A percentile compares a stretch with the other conserved stretches of the same genome.
Evolutionary conservation across 768 basidiomycete species (phyloP).

Genomic region (Panellus pusillus): DNA sequence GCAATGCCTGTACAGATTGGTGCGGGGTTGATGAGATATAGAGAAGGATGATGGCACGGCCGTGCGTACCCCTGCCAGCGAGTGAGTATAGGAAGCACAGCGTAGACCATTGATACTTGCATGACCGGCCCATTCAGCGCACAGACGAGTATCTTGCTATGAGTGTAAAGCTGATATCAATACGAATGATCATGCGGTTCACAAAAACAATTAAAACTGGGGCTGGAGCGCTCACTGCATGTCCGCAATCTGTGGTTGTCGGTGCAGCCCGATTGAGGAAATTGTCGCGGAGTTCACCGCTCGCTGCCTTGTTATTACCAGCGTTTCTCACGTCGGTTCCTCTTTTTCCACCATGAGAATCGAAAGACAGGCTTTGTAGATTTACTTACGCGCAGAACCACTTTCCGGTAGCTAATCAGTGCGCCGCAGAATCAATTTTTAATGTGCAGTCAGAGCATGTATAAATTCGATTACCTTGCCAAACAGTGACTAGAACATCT

Average conservation of each 20-base stretch:
- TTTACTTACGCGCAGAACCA: constrained; percentile 72
- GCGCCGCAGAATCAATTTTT: too few species aligned
- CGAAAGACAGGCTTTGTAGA: not conserved
- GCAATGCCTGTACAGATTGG: constrained; percentile 50
- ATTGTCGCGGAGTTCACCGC: constrained; percentile 42
- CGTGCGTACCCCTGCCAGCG: constrained; percentile 42
- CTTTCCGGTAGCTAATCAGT: constrained; percentile 48
- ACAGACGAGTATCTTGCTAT: constrained; percentile 68
- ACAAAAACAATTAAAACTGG: too few species aligned
- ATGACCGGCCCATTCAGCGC: constrained; percentile 76
- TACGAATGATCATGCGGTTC: not conserved
- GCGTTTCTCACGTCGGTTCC: constrained; percentile 55
- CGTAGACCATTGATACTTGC: not conserved
- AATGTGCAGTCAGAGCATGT: not conserved
- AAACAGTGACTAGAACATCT: constrained; percentile 65
- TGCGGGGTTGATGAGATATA: not conserved
- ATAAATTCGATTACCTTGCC: constrained; percentile 61
- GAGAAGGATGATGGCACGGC: not conserved
- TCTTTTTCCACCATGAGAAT: not conserved
- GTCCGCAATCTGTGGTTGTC: constrained; percentile 59
- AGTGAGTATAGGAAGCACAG: not conserved
- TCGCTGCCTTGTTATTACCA: constrained; percentile 7
- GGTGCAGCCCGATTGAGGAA: constrained; percentile 47
- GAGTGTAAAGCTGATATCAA: constrained; percentile 54
- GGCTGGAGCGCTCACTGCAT: constrained; percentile 48